Evolutionary conservation across 2,329 filamentous ascomycete species (phyloP).

Genomic region (Ilyonectria mors-panacis): DNA sequence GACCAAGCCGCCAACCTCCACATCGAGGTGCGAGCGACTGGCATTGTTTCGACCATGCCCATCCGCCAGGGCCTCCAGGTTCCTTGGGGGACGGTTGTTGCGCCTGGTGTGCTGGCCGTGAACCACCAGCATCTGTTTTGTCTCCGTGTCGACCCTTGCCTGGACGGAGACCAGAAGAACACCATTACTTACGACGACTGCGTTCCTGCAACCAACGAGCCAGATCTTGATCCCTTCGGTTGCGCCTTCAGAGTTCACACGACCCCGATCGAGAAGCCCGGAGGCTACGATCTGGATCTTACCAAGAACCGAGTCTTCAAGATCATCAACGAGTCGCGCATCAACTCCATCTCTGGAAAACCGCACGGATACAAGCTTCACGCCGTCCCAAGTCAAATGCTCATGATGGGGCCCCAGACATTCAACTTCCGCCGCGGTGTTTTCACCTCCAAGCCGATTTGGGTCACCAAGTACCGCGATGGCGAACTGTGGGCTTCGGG

Average conservation of each 20-base stretch:
- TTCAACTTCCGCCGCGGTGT: constrained; percentile 34
- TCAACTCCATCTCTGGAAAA: constrained; percentile 52
- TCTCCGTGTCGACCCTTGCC: constrained; percentile 71
- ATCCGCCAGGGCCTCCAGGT: constrained; percentile 66
- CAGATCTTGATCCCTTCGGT: constrained; percentile 66
- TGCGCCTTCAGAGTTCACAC: constrained; percentile 59
- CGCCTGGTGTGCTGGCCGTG: constrained; percentile 70
- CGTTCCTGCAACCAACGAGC: constrained; percentile 41
- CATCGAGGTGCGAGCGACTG: constrained; percentile 50
- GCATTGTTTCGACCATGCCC: constrained; percentile 59
- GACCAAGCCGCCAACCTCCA: constrained; percentile 63
- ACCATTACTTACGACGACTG: constrained; percentile 33
- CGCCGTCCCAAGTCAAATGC: constrained; percentile 60
- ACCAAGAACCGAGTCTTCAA: constrained; percentile 62
- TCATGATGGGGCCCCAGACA: constrained; percentile 39
- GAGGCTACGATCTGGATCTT: constrained; percentile 63
- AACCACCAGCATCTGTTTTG: constrained; percentile 78
- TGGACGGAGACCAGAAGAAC: constrained; percentile 70
- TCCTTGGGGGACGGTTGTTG: constrained; percentile 71
- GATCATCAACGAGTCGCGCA: constrained; percentile 58
- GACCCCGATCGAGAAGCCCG: constrained; percentile 57
- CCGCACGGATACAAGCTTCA: constrained; percentile 60
- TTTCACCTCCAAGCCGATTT: constrained; percentile 48
- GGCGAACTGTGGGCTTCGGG: constrained; percentile 66
- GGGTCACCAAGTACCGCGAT: constrained; percentile 65